Evolutionary conservation across 352 stramenopile genomes (phyloP).

Genomic region (Phytophthora niederhauseri): DNA sequence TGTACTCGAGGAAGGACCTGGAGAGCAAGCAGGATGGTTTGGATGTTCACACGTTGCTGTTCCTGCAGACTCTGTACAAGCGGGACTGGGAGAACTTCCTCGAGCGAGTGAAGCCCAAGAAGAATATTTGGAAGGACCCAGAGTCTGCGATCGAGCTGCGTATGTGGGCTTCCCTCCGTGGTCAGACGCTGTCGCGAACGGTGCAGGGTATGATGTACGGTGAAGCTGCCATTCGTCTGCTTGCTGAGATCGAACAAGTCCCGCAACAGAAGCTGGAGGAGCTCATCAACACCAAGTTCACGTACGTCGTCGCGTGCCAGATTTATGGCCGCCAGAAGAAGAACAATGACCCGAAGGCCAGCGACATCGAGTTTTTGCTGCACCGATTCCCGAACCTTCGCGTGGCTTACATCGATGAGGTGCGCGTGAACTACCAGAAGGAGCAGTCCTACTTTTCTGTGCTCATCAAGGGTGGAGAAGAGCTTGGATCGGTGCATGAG

Average conservation of each 20-base stretch:
- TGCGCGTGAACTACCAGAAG: constrained; percentile 95
- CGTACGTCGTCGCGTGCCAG: constrained; percentile 98
- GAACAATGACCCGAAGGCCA: constrained; percentile 98
- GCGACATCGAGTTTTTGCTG: constrained; percentile 98
- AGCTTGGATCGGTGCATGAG: constrained; percentile 81
- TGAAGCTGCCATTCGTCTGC: constrained; percentile 97
- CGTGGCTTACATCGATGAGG: constrained; percentile 98
- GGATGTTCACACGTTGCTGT: constrained; percentile 87
- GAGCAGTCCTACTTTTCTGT: constrained; percentile 97
- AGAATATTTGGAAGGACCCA: constrained; percentile 92
- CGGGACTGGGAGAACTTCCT: constrained; percentile 99
- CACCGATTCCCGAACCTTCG: constrained; percentile 97
- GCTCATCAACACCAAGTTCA: constrained; percentile 98
- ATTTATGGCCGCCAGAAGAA: constrained; percentile 99
- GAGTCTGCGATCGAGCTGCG: constrained; percentile 90
- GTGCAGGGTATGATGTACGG: constrained; percentile 99
- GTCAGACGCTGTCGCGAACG: constrained; percentile 97
- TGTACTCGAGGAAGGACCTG: constrained; percentile 98
- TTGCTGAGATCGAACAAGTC: constrained; percentile 96
- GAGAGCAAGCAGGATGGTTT: constrained; percentile 95
- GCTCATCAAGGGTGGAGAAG: constrained; percentile 94
- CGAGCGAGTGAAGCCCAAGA: constrained; percentile 95
- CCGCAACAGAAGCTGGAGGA: constrained; percentile 93
- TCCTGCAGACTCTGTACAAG: constrained; percentile 98
- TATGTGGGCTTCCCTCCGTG: constrained; percentile 98